Percentiles rank a stretch among this genome's conserved stretches.
These are phyloP conservation scores for Gyromitra esculenta DNA, from an alignment of 2,329 filamentous ascomycete species.

Conservation along the genomic window DNA sequence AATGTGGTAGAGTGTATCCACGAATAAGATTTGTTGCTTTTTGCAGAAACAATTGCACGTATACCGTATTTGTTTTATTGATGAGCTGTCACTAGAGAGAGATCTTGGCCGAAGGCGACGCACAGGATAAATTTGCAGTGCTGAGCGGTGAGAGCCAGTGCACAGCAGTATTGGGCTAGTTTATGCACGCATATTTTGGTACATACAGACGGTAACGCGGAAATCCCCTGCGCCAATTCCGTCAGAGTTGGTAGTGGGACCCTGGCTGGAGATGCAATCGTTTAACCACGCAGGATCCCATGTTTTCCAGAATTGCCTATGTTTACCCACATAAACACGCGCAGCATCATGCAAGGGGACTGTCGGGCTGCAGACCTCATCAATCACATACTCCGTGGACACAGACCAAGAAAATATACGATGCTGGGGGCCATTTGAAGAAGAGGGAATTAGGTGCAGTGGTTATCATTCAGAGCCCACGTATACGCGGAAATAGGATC, in stretches of 20 bases:
- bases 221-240: slow-evolving; percentile 25
- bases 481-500: not conserved
- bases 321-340: slow-evolving; percentile 8
- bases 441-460: slow-evolving; percentile 32
- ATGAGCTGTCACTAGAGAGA: slow-evolving; percentile 22
- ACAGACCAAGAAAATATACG: slow-evolving; percentile 15
- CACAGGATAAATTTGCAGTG: slow-evolving; percentile 1
- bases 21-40: not conserved
- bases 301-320: slow-evolving; percentile 25
- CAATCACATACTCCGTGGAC: slow-evolving; percentile 19
- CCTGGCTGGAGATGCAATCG: slow-evolving; percentile 1
- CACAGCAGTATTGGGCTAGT: not conserved
- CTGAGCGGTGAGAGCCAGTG: not conserved
- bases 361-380: slow-evolving; percentile 26
- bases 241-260: slow-evolving; percentile 8
- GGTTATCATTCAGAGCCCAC: not conserved
- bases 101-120: slow-evolving; percentile 9
- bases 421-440: not conserved
- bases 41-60: slow-evolving; percentile 14
- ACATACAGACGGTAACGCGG: slow-evolving; percentile 27
- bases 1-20: not conserved
- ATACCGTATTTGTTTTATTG: slow-evolving; percentile 12
- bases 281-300: slow-evolving; percentile 2
- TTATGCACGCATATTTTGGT: slow-evolving; percentile 32
- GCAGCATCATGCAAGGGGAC: slow-evolving; percentile 29